Percentiles rank a stretch among this genome's conserved stretches.
Conservation (phyloP, 495 filamentous ascomycete genomes). For the Neurospora africana region DNA sequence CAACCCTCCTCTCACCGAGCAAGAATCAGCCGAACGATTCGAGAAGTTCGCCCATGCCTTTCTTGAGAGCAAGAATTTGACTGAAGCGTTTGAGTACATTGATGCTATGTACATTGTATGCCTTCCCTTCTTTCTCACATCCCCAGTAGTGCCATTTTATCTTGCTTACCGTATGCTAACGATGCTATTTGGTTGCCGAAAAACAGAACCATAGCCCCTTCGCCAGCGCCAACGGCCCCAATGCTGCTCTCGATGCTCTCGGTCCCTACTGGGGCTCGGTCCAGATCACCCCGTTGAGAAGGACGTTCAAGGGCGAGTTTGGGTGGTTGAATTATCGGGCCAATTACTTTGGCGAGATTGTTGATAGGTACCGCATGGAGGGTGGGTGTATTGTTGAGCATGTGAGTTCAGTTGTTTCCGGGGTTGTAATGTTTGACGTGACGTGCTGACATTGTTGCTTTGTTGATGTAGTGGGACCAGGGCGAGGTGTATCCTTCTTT, state of each 20-base stretch:
- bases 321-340: constrained; percentile 22
- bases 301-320: constrained; percentile 13
- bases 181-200: neutral
- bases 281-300: constrained; percentile 13
- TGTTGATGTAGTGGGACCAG: neutral
- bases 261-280: constrained; percentile 11
- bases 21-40: constrained; percentile 17
- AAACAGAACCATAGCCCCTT: constrained; percentile 1
- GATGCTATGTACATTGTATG: constrained; percentile 17
- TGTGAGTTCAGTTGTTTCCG: constrained; percentile 8
- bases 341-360: constrained; percentile 11
- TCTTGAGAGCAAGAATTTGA: constrained; percentile 22
- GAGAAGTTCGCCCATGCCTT: constrained; percentile 26
- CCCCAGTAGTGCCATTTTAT: neutral
- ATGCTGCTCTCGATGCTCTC: constrained; percentile 4
- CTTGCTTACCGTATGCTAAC: neutral
- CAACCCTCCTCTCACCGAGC: constrained; percentile 10
- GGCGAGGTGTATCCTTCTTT: neutral
- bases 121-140: neutral
- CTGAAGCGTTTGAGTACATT: constrained; percentile 25
- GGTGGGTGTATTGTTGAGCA: constrained; percentile 25
- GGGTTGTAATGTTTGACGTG: neutral
- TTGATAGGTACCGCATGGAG: constrained; percentile 20
- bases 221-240: neutral
- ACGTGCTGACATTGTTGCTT: neutral